Evolutionary conservation across 140 eudicot species (phyloP), one percentile per base, ranked within the genome.

Genomic region (Cichorium intybus): DNA sequence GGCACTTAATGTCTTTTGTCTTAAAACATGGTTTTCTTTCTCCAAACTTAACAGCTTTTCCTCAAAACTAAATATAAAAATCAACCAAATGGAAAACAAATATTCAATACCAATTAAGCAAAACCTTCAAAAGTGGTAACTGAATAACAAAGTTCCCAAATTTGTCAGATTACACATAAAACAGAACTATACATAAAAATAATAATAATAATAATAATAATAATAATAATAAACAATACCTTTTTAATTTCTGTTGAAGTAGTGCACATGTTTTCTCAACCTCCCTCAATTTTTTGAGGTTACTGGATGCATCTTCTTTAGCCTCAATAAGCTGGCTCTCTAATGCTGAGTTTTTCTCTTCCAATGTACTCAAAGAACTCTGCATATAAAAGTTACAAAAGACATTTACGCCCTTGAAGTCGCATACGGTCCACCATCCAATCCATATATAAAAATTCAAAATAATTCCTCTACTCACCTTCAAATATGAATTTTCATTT

Each of bases 11-110:
- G 99, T 64, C 74, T 82, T 89, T 17, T 89, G 95, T 33, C 99
- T 84, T 49, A 94, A 66, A 21, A 94, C 83, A 68, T 79, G 99
- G 82, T 94, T 94, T 79, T 94, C 99, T 37, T 77, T 77, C 70
- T 94, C 95, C 60, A 86, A 34, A 77, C 74, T 86, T 7, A 87
- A 84, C 26, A 80, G 75, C 71, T 89, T 94, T 58, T 89, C 99
- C 73, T 86, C 95, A 83, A 94, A 70, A 80, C 99, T 94, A 59
- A 29, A 61, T n/a, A 48, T 3, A 17, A 69, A 67, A 60, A 37
- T 14, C 16, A 27, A 41, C 7, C 23, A 55, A 18, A 27, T 29
- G 39, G 43, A 45, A 33, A 43, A 39, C 46, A 64, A 33, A 24
- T 46, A n/a, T 45, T 20, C 54, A 64, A 14, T 34, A 23, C 6